Evolutionary conservation across 2,329 filamentous ascomycete species (phyloP).

Genomic region (Diaporthe citrichinensis): DNA sequence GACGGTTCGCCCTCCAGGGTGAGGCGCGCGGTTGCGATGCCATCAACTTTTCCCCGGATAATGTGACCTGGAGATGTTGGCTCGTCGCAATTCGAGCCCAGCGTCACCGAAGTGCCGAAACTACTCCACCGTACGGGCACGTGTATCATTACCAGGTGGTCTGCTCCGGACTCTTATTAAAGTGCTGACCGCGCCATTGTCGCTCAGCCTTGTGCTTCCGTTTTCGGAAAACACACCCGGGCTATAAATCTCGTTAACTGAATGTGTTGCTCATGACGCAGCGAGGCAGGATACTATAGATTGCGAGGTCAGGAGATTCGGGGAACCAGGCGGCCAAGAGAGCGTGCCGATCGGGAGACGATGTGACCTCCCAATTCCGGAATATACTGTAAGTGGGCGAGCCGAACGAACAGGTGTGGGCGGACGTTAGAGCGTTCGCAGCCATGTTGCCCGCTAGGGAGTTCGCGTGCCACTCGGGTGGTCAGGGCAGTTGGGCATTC

Average conservation of each 20-base stretch:
- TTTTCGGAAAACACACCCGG: slow-evolving; percentile 26
- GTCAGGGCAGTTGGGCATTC: background rate
- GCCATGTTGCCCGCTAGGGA: slow-evolving; percentile 22
- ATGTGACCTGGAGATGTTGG: background rate
- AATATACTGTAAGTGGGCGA: background rate
- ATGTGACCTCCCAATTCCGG: slow-evolving; percentile 30
- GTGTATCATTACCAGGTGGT: slow-evolving; percentile 1
- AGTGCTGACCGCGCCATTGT: slow-evolving; percentile 14
- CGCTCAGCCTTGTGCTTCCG: slow-evolving; percentile 29
- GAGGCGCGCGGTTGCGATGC: background rate
- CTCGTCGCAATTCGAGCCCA: background rate
- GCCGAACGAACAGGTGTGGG: slow-evolving; percentile 20
- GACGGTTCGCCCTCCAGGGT: background rate
- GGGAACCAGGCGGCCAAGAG: slow-evolving; percentile 15
- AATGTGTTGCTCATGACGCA: background rate
- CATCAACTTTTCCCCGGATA: background rate
- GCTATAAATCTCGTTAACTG: slow-evolving; percentile 14
- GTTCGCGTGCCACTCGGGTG: slow-evolving; percentile 16
- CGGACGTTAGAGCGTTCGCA: slow-evolving; percentile 2
- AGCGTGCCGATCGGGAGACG: slow-evolving; percentile 19
- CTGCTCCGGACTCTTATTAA: slow-evolving; percentile 7
- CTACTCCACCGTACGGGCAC: slow-evolving; percentile 1
- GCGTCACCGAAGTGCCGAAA: background rate
- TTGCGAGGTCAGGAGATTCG: background rate
- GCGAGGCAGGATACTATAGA: background rate